Conservation (phyloP, 2,329 filamentous ascomycete species). For the Aspergillus sp. region DNA sequence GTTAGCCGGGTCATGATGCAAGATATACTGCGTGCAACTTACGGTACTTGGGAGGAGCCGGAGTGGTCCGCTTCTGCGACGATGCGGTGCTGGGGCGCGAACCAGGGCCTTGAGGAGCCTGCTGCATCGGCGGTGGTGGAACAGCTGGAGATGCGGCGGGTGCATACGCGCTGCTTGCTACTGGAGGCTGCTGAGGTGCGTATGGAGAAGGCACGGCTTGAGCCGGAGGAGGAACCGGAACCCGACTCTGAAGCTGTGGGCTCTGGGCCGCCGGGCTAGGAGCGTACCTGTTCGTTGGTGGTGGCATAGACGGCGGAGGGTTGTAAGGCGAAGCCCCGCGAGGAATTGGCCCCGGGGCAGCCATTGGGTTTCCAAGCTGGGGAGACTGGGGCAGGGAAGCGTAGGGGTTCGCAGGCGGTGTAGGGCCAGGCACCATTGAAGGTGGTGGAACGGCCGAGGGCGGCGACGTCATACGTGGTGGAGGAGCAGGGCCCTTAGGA, state of each 20-base stretch:
- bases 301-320: conserved; percentile 61
- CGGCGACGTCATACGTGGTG: conserved; percentile 65
- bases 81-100: conserved; percentile 44
- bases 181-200: conserved; percentile 45
- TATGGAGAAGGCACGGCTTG: conserved; percentile 46
- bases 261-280: conserved; percentile 56
- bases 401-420: conserved; percentile 38
- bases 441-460: conserved; percentile 51
- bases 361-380: conserved; percentile 33
- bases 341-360: conserved; percentile 51
- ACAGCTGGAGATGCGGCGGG: conserved; percentile 43
- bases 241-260: conserved; percentile 39
- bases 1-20: conserved; percentile 8
- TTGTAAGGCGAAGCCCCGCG: conserved; percentile 83
- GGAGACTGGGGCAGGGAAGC: conserved; percentile 36
- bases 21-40: conserved; percentile 28
- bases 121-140: conserved; percentile 22
- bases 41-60: conserved; percentile 61
- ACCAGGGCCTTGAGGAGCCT: conserved; percentile 30
- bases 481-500: conserved; percentile 67
- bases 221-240: conserved; percentile 45
- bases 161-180: conserved; percentile 36
- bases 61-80: conserved; percentile 42
- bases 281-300: conserved; percentile 70
- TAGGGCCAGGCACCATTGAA: conserved; percentile 59